Evolutionary conservation across 371 early-diverging fungal species (phyloP), one percentile per base, ranked within the genome.

Genomic region (Chytridiales sp.): DNA sequence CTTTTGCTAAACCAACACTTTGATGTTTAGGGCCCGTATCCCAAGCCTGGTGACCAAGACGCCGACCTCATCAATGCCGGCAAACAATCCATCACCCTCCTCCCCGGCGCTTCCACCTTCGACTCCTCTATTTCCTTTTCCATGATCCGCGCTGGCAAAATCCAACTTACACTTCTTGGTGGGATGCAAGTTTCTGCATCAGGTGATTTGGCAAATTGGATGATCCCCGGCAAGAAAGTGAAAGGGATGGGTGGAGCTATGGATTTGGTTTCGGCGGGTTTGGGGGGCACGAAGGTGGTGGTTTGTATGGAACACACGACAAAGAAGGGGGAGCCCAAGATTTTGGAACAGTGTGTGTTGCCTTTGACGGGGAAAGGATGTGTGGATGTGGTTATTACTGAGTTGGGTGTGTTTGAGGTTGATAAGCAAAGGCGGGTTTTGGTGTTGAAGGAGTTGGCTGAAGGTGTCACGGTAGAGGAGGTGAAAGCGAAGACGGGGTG

Each of bases 171-270:
- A 19, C 75, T 87, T 38, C 66, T 87, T 22, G 87, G 87, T 30
- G 87, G 80, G 15, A 75, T 87, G 68, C 79, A 87, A 63, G 87
- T 87, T 24, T 78, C 85, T 0, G 68, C 75, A 50, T 62, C 64
- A 36, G 87, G 87, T 36, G 85, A 84, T 54, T 68, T 87, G 51
- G 87, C 87, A 51, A 87, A 87, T 76, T 85, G 85, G 85, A 85
- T 85, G 59, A 82, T 85, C 29, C 87, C 87, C n/a, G 65, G 84
- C 29, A 87, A 84, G 70, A 83, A 84, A 84, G 87, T 87, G 64
- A 87, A 85, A 74, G 87, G 87, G 52, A 81, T 80, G 81, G 87
- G 87, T 24, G 86, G 87, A 13, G 87, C 87, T 9, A 85, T 86
- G 84, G 87, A 87, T 51, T 61, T 87, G 29, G 86, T 85, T 9